Evolutionary conservation across 208 protist genomes (phyloP), one percentile per base, ranked within the genome.

Genomic region (Crithidia sp.): DNA sequence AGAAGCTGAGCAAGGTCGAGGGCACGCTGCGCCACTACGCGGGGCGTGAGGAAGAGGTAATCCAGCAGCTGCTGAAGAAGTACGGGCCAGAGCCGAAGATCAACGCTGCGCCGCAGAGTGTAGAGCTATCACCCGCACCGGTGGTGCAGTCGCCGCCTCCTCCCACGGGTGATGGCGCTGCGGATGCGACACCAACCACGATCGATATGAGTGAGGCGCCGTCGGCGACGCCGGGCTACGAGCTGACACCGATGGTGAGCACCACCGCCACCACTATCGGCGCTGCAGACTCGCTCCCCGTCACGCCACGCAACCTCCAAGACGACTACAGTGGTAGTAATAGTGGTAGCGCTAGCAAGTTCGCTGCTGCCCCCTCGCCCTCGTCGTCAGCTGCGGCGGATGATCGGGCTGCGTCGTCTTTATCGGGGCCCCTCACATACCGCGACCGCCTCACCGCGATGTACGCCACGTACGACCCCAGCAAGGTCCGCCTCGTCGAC

Each of bases 31-130:
- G 80, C 67, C 85, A 86, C 45, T 92, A 84, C 72, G 75, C 78
- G 10, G 91, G 87, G 8, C 78, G 81, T 6, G 89, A 94, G 58
- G 89, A 94, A 45, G 83, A 81, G 17, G 85, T 92, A 12, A 85
- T 94, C 50, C 77, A 78, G 58, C 77, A 93, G 69, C 79, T 94
- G 10, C 67, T 94, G 37, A 83, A 85, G 64, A 87, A 89, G 67
- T 93, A 94, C 74, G 91, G 89, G 10, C 86, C 89, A 0, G 91
- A 94, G 70, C 87, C 88, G 19, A 39, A 54, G 0, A 39, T 70
- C 53, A 47, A 2, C 53, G 44, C 70, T 28, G 36, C 61, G 10
- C 40, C 36, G 17, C 49, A 49, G 36, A 60, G 12, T 16, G 54
- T 45, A 0, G 13, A 37, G 14, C n/a, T 17, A 17, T 50, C 70